A percentile compares a stretch with the other conserved stretches of the same genome.
These are phyloP conservation scores for Conringia planisiliqua DNA, from an alignment of 345 rosid species.

Conservation along the genomic window DNA sequence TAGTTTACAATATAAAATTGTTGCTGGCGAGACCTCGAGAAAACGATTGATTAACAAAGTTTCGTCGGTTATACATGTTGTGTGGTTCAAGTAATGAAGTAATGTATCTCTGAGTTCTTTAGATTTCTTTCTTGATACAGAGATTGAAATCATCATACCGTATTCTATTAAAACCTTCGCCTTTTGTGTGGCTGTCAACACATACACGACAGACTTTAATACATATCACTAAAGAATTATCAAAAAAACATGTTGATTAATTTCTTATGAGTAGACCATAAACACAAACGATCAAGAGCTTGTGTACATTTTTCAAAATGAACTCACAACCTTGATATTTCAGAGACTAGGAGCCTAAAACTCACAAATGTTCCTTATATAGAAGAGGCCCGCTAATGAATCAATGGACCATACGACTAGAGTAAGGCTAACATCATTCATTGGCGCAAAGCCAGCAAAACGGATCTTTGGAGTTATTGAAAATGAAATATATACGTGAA, in stretches of 20 bases:
- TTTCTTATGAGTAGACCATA: background rate
- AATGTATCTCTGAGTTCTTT: background rate
- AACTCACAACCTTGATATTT: background rate
- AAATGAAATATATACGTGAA: conserved; percentile 1
- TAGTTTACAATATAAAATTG: background rate
- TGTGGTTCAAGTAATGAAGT: background rate
- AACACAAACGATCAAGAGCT: background rate
- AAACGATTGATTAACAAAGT: conserved; percentile 17
- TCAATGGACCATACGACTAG: background rate
- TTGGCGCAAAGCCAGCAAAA: conserved; percentile 1
- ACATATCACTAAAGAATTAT: background rate
- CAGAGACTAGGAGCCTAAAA: background rate
- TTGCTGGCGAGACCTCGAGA: background rate
- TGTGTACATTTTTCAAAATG: background rate
- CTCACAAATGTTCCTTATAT: background rate
- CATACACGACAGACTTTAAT: background rate
- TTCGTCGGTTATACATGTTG: background rate
- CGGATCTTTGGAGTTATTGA: background rate
- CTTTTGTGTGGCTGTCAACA: background rate
- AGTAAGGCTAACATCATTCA: background rate
- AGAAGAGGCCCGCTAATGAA: background rate
- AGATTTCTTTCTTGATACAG: background rate
- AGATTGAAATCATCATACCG: background rate
- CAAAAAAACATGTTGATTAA: background rate
- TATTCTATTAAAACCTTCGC: background rate